phyloP scores from a whole-genome alignment of 1,284 basidiomycete genomes.

The Flammula alnicola region DNA sequence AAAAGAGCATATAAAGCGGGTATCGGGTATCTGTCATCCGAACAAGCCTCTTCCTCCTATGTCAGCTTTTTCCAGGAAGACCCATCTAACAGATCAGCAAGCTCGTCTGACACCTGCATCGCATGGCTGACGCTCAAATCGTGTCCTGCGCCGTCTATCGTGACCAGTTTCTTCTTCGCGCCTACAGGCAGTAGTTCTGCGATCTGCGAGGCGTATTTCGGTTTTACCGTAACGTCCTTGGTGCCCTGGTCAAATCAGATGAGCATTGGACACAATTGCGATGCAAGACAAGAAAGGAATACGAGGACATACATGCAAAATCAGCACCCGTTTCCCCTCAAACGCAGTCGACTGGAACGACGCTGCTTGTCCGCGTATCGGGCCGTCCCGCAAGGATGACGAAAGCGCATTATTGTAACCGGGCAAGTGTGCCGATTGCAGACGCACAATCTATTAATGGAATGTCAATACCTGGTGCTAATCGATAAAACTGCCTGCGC shows the following conservation, averaged over 20 bases:
- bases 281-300: constrained; percentile 9
- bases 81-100: constrained; percentile 26
- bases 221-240: constrained; percentile 64
- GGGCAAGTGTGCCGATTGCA: constrained; percentile 74
- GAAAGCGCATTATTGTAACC: constrained; percentile 75
- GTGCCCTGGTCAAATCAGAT: constrained; percentile 55
- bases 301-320: constrained; percentile 69
- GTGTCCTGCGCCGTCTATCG: constrained; percentile 63
- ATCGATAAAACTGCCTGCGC: not conserved
- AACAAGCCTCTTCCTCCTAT: too few relatives aligned
- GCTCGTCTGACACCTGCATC: constrained; percentile 28
- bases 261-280: constrained; percentile 1
- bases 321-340: constrained; percentile 52
- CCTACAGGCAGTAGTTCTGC: constrained; percentile 53
- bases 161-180: constrained; percentile 50
- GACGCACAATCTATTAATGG: constrained; percentile 56
- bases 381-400: constrained; percentile 75
- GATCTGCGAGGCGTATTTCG: constrained; percentile 61
- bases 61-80: constrained; percentile 16
- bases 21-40: too few relatives aligned
- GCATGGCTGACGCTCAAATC: constrained; percentile 67
- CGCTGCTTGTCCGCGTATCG: constrained; percentile 59
- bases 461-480: not conserved
- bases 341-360: constrained; percentile 57
- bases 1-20: too few relatives aligned